Evolutionary conservation across 768 basidiomycete species (phyloP).

Genomic region (Lactarius akahatsu): DNA sequence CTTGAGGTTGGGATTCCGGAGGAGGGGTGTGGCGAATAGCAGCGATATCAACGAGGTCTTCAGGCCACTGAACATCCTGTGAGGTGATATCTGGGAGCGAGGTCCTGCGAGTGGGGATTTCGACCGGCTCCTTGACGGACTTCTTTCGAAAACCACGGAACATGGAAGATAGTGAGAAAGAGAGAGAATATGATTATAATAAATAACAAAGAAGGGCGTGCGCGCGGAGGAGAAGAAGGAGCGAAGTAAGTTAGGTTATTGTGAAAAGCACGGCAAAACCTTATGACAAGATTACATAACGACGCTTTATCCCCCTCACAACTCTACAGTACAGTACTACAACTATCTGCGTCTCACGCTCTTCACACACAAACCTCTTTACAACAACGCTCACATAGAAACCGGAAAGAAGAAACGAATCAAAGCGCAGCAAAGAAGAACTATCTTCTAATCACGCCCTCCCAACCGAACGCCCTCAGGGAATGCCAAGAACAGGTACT

Average conservation of each 20-base stretch:
- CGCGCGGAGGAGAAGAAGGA: constrained; percentile 1
- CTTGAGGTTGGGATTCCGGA: constrained; percentile 46
- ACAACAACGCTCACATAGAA: constrained; percentile 1
- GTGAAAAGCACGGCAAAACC: constrained; percentile 15
- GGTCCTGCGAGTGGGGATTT: constrained; percentile 56
- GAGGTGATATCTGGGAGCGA: constrained; percentile 76
- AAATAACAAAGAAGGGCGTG: constrained; percentile 7
- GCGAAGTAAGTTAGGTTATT: background rate
- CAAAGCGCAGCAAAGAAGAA: background rate
- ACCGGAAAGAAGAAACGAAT: background rate
- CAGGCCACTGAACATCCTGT: constrained; percentile 82
- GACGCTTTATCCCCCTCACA: background rate
- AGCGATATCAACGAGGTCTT: constrained; percentile 72
- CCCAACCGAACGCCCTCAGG: constrained; percentile 4
- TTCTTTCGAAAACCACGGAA: constrained; percentile 71
- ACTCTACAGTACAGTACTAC: constrained; percentile 12
- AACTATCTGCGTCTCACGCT: background rate
- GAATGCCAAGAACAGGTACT: constrained; percentile 28
- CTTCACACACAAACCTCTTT: constrained; percentile 3
- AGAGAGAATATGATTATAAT: constrained; percentile 11
- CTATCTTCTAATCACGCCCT: background rate
- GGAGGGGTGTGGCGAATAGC: constrained; percentile 53
- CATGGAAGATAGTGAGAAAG: constrained; percentile 44
- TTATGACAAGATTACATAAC: constrained; percentile 23
- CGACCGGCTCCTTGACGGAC: constrained; percentile 51